Conservation (phyloP, 2,329 filamentous ascomycete genomes). For the Rutstroemia sp. region DNA sequence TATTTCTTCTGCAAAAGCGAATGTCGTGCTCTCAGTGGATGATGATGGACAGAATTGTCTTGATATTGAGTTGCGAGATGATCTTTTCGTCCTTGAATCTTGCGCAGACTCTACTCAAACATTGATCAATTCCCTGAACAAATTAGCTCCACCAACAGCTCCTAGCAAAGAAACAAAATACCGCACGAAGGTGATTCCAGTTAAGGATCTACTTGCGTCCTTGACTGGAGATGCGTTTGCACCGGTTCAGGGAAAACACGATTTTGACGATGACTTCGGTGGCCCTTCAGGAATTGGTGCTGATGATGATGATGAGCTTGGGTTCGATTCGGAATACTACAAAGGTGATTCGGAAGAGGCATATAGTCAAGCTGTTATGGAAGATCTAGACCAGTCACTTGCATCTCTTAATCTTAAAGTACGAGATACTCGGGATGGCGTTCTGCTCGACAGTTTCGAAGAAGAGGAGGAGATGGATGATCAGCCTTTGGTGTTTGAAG, state of each 20-base stretch:
- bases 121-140: constrained; percentile 69
- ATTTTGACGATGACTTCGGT: constrained; percentile 57
- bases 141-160: constrained; percentile 68
- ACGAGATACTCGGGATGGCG: constrained; percentile 38
- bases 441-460: constrained; percentile 37
- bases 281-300: constrained; percentile 38
- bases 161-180: constrained; percentile 81
- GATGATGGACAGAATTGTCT: constrained; percentile 57
- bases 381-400: constrained; percentile 31
- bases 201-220: constrained; percentile 83
- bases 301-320: constrained; percentile 34
- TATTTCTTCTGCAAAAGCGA: constrained; percentile 71
- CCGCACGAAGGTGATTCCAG: constrained; percentile 74
- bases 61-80: constrained; percentile 75
- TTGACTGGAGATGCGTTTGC: constrained; percentile 82
- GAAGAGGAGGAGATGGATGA: constrained; percentile 41
- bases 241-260: constrained; percentile 51
- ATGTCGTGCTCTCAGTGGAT: constrained; percentile 49
- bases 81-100: constrained; percentile 84
- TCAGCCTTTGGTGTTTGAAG: constrained; percentile 62
- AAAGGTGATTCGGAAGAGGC: constrained; percentile 30
- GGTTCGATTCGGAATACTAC: constrained; percentile 41
- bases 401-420: constrained; percentile 24
- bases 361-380: constrained; percentile 30
- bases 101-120: constrained; percentile 97